Conservation (phyloP, 768 basidiomycete genomes). For the Tricholoma flavovirens region DNA sequence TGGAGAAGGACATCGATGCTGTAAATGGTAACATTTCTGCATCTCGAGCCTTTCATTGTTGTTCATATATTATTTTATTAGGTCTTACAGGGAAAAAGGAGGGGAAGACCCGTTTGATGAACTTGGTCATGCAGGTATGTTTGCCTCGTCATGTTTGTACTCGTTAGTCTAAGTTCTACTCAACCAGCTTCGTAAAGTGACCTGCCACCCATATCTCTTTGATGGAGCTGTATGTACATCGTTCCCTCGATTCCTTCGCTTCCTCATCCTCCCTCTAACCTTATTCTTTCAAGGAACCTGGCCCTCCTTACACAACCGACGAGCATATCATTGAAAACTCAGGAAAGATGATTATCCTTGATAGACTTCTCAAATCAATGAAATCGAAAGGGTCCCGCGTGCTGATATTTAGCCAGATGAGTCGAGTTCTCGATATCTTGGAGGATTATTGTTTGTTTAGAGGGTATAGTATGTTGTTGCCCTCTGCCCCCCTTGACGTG, state of each 20-base stretch:
- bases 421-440: conserved; percentile 94
- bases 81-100: conserved; percentile 96
- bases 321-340: conserved; percentile 92
- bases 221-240: conserved; percentile 71
- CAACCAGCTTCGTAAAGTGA: conserved; percentile 69
- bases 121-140: conserved; percentile 95
- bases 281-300: conserved; percentile 69
- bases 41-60: neutral
- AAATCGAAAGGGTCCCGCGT: conserved; percentile 91
- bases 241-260: neutral
- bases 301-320: conserved; percentile 97
- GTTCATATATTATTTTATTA: conserved; percentile 18
- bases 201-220: conserved; percentile 88
- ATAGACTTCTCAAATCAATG: conserved; percentile 85
- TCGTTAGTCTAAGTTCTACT: neutral
- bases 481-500: conserved; percentile 1
- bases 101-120: conserved; percentile 95
- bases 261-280: neutral
- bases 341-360: conserved; percentile 97
- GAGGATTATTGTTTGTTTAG: conserved; percentile 97
- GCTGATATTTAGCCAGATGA: conserved; percentile 99
- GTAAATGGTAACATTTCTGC: conserved; percentile 70
- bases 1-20: conserved; percentile 98
- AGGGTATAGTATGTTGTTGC: conserved; percentile 60
- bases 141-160: neutral